Percentiles rank a stretch among this genome's conserved stretches.
Evolutionary conservation across 2,329 filamentous ascomycete genomes (phyloP).

Genomic region (Mariannaea elegans): DNA sequence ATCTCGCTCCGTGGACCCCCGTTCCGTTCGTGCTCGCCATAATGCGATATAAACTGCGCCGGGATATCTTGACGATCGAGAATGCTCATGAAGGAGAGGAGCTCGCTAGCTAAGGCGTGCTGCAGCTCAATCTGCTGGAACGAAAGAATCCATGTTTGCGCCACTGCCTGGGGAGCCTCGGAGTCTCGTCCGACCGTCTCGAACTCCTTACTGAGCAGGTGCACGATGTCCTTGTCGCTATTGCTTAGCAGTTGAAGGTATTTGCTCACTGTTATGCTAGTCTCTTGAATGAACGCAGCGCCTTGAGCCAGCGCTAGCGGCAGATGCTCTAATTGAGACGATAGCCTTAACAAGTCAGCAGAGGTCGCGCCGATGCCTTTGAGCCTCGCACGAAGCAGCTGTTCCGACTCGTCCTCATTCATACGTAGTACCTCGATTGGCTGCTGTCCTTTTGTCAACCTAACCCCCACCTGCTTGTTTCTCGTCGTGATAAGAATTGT

Average conservation of each 20-base stretch:
- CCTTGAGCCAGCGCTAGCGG: constrained; percentile 48
- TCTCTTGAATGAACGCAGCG: constrained; percentile 45
- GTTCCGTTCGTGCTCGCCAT: background rate
- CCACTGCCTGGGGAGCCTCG: too few relatives aligned
- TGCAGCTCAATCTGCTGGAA: constrained; percentile 43
- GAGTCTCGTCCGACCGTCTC: too few relatives aligned
- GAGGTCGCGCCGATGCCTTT: constrained; percentile 3
- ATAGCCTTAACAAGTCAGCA: too few relatives aligned
- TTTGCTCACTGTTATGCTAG: constrained; percentile 30
- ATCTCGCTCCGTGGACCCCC: too few relatives aligned
- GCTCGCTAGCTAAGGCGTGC: constrained; percentile 29
- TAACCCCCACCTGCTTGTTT: constrained; percentile 39
- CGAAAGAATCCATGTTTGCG: too few relatives aligned
- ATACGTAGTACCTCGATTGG: constrained; percentile 39
- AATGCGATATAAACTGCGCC: constrained; percentile 30
- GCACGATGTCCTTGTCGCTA: too few relatives aligned
- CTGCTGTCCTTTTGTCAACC: constrained; percentile 28
- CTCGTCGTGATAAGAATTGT: constrained; percentile 45
- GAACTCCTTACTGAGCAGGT: too few relatives aligned
- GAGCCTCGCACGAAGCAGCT: constrained; percentile 38
- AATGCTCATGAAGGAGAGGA: constrained; percentile 44
- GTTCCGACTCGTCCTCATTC: constrained; percentile 35
- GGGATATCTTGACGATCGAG: constrained; percentile 42
- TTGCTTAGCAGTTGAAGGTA: constrained; percentile 42
- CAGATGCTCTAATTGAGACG: constrained; percentile 41